Percentiles rank a stretch among this genome's conserved stretches.
Evolutionary conservation across 1,139 yeast genomes (phyloP).

Genomic region (Fermentozyma sake): DNA sequence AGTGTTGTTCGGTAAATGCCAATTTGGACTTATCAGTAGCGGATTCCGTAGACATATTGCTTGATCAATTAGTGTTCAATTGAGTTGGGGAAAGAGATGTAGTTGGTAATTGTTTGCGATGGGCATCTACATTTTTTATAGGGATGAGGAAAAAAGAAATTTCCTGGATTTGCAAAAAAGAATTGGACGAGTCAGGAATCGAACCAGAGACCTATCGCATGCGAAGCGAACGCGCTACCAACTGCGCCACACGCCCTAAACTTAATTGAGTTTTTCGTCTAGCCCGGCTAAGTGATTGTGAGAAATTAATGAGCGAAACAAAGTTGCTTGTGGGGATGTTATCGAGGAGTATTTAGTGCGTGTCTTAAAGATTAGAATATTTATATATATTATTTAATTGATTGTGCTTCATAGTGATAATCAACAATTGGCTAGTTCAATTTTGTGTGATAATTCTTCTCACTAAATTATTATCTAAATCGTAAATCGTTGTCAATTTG

Average conservation of each 20-base stretch:
- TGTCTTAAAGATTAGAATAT: too few species aligned
- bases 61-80: too few species aligned
- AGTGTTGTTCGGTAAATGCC: conserved; percentile 78
- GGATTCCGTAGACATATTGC: conserved; percentile 4
- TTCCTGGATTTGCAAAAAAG: conserved; percentile 20
- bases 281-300: too few species aligned
- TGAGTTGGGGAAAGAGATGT: not conserved
- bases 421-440: not conserved
- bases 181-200: conserved; percentile 81
- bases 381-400: too few species aligned
- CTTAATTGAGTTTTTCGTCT: conserved; percentile 1
- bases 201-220: conserved; percentile 88
- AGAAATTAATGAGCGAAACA: too few species aligned
- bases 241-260: conserved; percentile 83
- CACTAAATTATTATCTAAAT: too few species aligned
- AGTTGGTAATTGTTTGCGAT: conserved; percentile 1
- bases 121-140: too few species aligned
- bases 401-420: too few species aligned
- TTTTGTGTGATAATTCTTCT: conserved; percentile 1
- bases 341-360: too few species aligned
- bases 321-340: too few species aligned
- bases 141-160: conserved; percentile 18
- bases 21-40: conserved; percentile 54
- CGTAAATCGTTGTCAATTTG: too few species aligned
- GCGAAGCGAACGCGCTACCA: conserved; percentile 90